These are phyloP conservation scores for Plasmodium knowlesi DNA, from an alignment of 169 alveolate genomes.

Conservation along the genomic window DNA sequence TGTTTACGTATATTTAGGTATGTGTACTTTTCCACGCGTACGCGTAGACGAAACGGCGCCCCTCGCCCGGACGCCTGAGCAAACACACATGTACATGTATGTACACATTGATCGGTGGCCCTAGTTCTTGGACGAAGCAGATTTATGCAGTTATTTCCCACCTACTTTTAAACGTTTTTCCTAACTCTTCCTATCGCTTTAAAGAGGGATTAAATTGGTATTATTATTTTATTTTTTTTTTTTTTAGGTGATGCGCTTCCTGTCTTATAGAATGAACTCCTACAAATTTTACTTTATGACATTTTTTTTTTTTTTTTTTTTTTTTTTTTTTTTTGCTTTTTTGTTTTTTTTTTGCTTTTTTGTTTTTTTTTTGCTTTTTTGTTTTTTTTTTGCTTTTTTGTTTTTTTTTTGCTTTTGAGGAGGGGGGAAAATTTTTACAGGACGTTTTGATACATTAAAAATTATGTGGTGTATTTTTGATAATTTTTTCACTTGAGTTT, in stretches of 20 bases:
- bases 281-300: not conserved
- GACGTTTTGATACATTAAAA: not conserved
- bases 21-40: not conserved
- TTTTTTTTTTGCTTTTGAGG: not conserved
- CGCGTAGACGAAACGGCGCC: not conserved
- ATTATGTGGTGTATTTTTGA: not conserved
- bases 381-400: not conserved
- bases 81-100: not conserved
- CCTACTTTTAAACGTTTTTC: not conserved
- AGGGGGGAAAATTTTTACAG: not conserved
- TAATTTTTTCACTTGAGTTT: conserved; percentile 5
- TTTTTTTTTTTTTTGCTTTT: not conserved
- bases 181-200: not conserved
- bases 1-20: not conserved
- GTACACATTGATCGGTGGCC: not conserved
- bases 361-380: not conserved
- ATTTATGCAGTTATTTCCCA: not conserved
- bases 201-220: not conserved
- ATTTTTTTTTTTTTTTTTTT: not conserved
- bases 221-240: not conserved
- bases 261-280: not conserved
- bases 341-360: not conserved
- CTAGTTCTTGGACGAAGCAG: not conserved
- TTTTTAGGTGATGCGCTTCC: not conserved
- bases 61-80: not conserved